Percentiles rank a stretch among this genome's conserved stretches.
phyloP scores from a whole-genome alignment of 805 yeast species.

The Ogataea naganishii region DNA sequence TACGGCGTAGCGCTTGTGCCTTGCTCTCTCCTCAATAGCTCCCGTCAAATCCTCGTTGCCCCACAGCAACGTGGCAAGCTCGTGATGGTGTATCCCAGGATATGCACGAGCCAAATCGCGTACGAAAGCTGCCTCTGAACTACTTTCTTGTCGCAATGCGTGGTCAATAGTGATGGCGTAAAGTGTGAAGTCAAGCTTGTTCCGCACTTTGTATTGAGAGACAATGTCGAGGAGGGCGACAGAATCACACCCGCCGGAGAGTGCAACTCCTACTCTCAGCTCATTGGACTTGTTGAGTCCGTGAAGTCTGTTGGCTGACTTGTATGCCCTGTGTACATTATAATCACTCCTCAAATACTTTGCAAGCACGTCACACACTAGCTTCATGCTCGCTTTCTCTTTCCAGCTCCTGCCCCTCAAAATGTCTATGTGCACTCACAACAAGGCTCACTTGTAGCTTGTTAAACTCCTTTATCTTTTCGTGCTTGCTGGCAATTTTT shows the following conservation, averaged over 20 bases:
- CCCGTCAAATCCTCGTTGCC: slow-evolving; percentile 6
- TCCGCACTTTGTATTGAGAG: slow-evolving; percentile 22
- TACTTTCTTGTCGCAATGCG: slow-evolving; percentile 38
- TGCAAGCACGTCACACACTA: too few species aligned
- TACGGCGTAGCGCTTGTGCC: slow-evolving; percentile 40
- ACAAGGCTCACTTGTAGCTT: too few species aligned
- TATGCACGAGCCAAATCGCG: slow-evolving; percentile 5
- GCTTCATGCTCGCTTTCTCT: too few species aligned
- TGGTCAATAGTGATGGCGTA: slow-evolving; percentile 65
- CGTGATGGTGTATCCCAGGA: slow-evolving; percentile 19
- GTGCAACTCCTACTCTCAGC: slow-evolving; percentile 45
- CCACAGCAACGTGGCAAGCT: too few species aligned
- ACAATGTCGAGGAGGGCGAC: slow-evolving; percentile 55
- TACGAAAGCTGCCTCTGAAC: slow-evolving; percentile 38
- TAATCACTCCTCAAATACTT: too few species aligned
- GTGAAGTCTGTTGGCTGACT: too few species aligned
- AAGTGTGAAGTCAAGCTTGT: slow-evolving; percentile 24
- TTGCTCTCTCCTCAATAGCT: slow-evolving; percentile 52
- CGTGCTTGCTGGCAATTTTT: too few species aligned
- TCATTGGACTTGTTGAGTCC: too few species aligned
- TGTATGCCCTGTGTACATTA: too few species aligned
- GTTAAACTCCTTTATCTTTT: too few species aligned
- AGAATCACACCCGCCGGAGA: slow-evolving; percentile 81
- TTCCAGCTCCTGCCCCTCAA: too few species aligned
- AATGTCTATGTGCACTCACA: too few species aligned